A percentile compares a stretch with the other conserved stretches of the same genome.
phyloP scores from a whole-genome alignment of 2,329 filamentous ascomycete species.

The Fusarium sambucinum region DNA sequence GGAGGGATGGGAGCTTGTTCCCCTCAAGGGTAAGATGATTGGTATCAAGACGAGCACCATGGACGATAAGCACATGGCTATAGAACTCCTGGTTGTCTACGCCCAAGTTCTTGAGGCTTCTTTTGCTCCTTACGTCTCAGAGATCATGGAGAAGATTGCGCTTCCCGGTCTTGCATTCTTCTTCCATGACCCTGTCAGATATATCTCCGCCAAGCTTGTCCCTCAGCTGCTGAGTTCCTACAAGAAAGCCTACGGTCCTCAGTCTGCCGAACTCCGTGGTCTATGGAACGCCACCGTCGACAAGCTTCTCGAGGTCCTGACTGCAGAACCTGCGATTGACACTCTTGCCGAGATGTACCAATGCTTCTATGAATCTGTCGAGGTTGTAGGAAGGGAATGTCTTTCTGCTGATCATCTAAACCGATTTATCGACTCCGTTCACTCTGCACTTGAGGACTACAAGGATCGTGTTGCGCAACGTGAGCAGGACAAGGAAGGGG shows the following conservation, averaged over 20 bases:
- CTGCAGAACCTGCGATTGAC: slow-evolving; percentile 93
- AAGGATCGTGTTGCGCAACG: slow-evolving; percentile 86
- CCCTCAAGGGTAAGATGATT: slow-evolving; percentile 97
- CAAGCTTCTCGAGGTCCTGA: slow-evolving; percentile 92
- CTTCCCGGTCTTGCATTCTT: slow-evolving; percentile 96
- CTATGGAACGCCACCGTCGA: slow-evolving; percentile 89
- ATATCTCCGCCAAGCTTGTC: slow-evolving; percentile 93
- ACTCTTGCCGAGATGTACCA: slow-evolving; percentile 99
- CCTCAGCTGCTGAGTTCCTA: slow-evolving; percentile 93
- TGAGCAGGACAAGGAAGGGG: slow-evolving; percentile 80
- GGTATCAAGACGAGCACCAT: slow-evolving; percentile 97
- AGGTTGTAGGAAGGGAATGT: slow-evolving; percentile 89
- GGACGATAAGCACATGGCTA: slow-evolving; percentile 99
- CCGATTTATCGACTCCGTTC: slow-evolving; percentile 87
- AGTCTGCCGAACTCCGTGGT: slow-evolving; percentile 81
- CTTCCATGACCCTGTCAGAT: slow-evolving; percentile 97
- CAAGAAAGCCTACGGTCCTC: slow-evolving; percentile 88
- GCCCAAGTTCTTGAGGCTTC: slow-evolving; percentile 93
- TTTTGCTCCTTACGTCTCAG: slow-evolving; percentile 90
- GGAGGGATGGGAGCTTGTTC: slow-evolving; percentile 97
- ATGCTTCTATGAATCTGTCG: slow-evolving; percentile 98
- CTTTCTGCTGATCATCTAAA: slow-evolving; percentile 83
- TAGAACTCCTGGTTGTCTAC: slow-evolving; percentile 96
- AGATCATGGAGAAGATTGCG: slow-evolving; percentile 97
- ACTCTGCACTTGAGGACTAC: slow-evolving; percentile 91